phyloP scores from a whole-genome alignment of 768 basidiomycete species.

The Kwoniella europaea region DNA sequence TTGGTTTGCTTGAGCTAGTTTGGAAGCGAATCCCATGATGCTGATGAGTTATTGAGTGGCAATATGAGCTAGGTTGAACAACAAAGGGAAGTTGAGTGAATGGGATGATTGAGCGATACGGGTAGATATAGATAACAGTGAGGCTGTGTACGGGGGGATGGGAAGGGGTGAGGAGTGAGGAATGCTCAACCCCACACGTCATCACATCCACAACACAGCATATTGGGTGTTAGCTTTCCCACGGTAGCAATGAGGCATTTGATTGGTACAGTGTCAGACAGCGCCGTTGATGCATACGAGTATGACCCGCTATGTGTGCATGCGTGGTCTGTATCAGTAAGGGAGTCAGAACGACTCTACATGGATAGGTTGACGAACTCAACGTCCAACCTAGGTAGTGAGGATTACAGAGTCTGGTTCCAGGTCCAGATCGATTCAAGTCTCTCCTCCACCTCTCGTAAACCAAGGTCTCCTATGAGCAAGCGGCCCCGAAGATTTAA shows the following conservation, averaged over 20 bases:
- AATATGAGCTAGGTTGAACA: not conserved
- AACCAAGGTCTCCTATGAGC: not conserved
- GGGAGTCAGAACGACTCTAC: too few species aligned
- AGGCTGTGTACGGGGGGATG: not conserved
- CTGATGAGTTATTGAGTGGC: not conserved
- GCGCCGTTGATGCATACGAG: too few species aligned
- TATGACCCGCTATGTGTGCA: too few species aligned
- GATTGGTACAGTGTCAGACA: not conserved
- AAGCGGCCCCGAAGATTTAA: not conserved
- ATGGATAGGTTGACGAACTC: too few species aligned
- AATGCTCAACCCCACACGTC: not conserved
- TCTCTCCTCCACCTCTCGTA: not conserved
- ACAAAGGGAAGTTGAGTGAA: not conserved
- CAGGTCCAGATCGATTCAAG: too few species aligned
- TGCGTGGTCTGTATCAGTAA: too few species aligned
- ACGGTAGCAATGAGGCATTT: not conserved
- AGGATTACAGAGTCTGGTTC: too few species aligned
- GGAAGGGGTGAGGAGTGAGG: not conserved
- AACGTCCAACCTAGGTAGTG: too few species aligned
- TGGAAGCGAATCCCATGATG: slow-evolving; percentile 38
- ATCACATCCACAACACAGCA: not conserved
- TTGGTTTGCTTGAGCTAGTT: slow-evolving; percentile 36
- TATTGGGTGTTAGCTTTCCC: not conserved
- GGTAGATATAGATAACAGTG: not conserved
- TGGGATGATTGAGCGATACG: not conserved